Base-by-base conservation (phyloP, 2,329 filamentous ascomycete species). In the Cyphellophora europaea region DNA sequence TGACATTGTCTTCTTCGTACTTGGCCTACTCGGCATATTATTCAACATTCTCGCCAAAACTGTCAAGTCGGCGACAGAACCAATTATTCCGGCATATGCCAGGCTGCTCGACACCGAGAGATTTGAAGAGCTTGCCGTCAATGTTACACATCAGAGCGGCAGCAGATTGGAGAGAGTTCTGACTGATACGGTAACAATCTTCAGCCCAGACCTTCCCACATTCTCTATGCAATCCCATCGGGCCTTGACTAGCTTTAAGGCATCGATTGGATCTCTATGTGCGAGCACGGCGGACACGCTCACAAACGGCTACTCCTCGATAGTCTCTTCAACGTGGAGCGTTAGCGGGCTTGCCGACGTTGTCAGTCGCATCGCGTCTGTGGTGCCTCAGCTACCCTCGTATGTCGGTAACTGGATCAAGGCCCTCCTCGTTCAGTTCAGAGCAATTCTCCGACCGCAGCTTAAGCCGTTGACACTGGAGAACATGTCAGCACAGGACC, bases 151-250 rank as follows among this genome's bases (percentile, higher is more conserved):
- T 12, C 47, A 43, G 17, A 49, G 45, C 33, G 38, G 44, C 18
- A 29, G 37, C 11, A 38, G 48, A 8, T 32, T 51, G 11, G 45
- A 49, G 35, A 49, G 36, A 34, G 41, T 37, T 11, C 27, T 51
- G 14, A 23, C 41, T 5, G 19, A 14, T 11, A 18, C 18, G 10
- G 16, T 45, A 6, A 27, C 46, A 16, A 37, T 38, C 25, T 34
- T 49, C 17, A 44, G 67, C 35, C 66, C 73, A 2, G 82, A 87
- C 51, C 73, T 87, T 36, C 80, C 80, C 33, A 77, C 79, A 49
- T 88, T 88, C 49, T 88, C 82, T 0, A 77, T 81, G 29, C 65
- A 82, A 47, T 86, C 82, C 38, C 82, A 87, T 50, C 74, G 78
- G 39, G 78, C 82, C 6, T 58, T 19, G 62, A 29, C 37, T n/a